Conservation (phyloP, 441 rosid genomes). For the Dalechampia spathulata region DNA sequence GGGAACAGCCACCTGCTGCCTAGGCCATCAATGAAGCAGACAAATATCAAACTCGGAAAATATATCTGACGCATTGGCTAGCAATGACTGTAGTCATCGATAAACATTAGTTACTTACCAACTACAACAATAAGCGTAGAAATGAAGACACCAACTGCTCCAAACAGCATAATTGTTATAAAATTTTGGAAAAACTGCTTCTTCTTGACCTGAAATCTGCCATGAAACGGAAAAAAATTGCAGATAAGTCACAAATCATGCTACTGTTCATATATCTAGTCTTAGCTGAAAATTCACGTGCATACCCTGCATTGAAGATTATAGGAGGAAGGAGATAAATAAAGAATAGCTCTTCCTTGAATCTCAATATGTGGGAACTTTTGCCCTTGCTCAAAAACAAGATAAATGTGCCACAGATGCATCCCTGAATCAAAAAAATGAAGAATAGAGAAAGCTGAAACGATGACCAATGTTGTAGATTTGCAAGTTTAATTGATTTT, state of each 20-base stretch:
- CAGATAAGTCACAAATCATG: background rate
- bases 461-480: no score
- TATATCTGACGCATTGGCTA: background rate
- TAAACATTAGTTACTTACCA: conserved; percentile 30
- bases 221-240: background rate
- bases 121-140: conserved; percentile 50
- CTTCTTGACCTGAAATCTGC: conserved; percentile 91
- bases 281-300: background rate
- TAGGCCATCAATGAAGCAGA: conserved; percentile 22
- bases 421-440: conserved; percentile 41
- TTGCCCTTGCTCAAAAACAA: conserved; percentile 63
- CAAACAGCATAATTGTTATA: conserved; percentile 67
- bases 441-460: no score
- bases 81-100: no score
- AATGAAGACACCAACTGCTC: conserved; percentile 72
- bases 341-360: conserved; percentile 80
- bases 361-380: conserved; percentile 63
- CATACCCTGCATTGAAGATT: conserved; percentile 93
- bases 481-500: no score
- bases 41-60: background rate
- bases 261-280: no score
- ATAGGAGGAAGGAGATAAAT: conserved; percentile 95
- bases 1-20: conserved; percentile 85
- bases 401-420: conserved; percentile 45
- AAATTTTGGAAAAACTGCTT: conserved; percentile 81